Base-by-base conservation (phyloP, 805 yeast species). In the Candida railenensis region DNA sequence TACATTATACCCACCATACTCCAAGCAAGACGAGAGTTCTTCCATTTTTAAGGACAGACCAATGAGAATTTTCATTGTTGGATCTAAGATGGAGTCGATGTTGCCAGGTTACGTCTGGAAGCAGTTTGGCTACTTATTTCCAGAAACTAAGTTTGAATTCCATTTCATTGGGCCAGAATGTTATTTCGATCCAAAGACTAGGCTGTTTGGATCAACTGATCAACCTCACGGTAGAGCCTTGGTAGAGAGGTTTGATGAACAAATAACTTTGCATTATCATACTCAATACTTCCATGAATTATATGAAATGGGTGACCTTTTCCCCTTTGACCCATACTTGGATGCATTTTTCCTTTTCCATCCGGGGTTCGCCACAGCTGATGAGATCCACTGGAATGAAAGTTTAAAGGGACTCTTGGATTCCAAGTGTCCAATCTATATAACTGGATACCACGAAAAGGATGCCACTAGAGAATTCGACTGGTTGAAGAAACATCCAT, bases 271-370 rank as follows among this genome's bases (percentile, higher is more conserved):
- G 54, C 80, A 85, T 48, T 85, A 86, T 69, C 96, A 91, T 67
- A 89, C 98, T 1, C 87, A 88, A 57, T 91, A 85, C 66, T 94
- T 94, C 82, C 89, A 90, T 61, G 92, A 87, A 34, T 76, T 87
- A 50, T 96, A 94, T 67, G 90, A 90, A 58, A 84, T 89, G 42
- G 94, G 91, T 58, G 97, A 92, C 68, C 88, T 94, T 65, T 89
- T 89, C 83, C 99, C 99, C 3, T 94, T 91, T 65, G 99, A 94
- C 65, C 99, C 99, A 39, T 94, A 92, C 66, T 78, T 89, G 62
- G 99, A 94, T 63, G 81, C 82, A 22, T 94, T 94, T 68, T 90
- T 89, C 78, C 76, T 88, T 44, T 94, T 92, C 86, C 98, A 92
- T 65, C 98, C 99, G 2, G 97, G 97, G 36, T 80, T 90, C 60